Evolutionary conservation across 169 alveolate species (phyloP).

Genomic region (Eimeria zaria): DNA sequence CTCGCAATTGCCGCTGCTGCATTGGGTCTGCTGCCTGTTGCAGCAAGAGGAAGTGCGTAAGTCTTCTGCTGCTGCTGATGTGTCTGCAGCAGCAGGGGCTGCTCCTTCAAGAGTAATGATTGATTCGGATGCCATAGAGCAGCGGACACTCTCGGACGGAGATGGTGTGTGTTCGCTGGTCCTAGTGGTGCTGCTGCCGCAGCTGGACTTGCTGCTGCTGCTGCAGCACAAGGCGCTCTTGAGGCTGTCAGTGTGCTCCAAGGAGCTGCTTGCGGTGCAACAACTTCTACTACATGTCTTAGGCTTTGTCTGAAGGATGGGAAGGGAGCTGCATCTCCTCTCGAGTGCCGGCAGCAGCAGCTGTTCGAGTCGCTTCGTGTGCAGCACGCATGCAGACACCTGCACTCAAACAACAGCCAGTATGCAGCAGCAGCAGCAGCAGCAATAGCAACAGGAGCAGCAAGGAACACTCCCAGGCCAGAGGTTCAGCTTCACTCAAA

Average conservation of each 20-base stretch:
- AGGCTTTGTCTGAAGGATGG: background rate
- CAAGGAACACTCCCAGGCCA: too few relatives aligned
- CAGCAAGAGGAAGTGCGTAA: background rate
- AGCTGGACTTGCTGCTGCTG: background rate
- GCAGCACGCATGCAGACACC: slow-evolving; percentile 59
- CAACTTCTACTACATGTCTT: background rate
- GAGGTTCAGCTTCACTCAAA: background rate
- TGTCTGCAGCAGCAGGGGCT: background rate
- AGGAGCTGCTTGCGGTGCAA: background rate
- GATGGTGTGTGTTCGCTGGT: background rate
- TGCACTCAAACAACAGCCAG: too few relatives aligned
- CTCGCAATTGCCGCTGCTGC: background rate
- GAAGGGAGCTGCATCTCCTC: background rate
- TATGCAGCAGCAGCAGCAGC: background rate
- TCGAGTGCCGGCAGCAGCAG: slow-evolving; percentile 26
- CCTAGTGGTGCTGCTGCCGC: slow-evolving; percentile 40
- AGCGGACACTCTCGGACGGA: background rate
- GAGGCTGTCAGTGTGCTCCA: background rate
- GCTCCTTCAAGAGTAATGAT: slow-evolving; percentile 2
- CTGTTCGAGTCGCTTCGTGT: background rate
- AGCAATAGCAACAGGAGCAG: background rate
- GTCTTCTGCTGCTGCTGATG: background rate
- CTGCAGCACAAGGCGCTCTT: slow-evolving; percentile 27
- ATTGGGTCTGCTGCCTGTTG: background rate
- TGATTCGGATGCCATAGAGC: background rate